Percentiles rank a stretch among this genome's conserved stretches.
Conservation (phyloP, 1,284 basidiomycete genomes). For the Ustilago trichophora region DNA sequence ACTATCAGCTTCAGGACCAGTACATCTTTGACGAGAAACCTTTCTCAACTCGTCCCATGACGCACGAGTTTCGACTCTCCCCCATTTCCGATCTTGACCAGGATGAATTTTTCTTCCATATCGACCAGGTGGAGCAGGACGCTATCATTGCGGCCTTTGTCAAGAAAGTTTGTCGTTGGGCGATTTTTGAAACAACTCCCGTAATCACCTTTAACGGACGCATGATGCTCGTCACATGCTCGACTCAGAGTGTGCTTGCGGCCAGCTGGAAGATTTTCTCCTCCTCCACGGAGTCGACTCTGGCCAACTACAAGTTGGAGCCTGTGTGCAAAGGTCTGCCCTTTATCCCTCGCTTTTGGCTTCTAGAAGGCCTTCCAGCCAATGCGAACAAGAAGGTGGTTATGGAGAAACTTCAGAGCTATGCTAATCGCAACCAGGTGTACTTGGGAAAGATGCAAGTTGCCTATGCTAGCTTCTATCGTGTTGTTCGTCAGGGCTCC, state of each 20-base stretch:
- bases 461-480: neutral
- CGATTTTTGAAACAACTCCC: too few relatives aligned
- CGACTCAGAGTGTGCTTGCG: neutral
- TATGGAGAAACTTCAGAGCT: constrained; percentile 1
- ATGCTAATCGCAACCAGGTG: neutral
- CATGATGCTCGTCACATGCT: neutral
- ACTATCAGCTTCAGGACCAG: neutral
- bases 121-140: neutral
- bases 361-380: neutral
- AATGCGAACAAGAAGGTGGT: neutral
- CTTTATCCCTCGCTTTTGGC: constrained; percentile 6
- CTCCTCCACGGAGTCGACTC: too few relatives aligned
- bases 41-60: neutral
- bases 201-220: neutral
- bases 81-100: neutral
- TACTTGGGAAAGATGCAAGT: constrained; percentile 1
- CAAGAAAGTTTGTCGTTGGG: too few relatives aligned
- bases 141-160: neutral
- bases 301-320: too few relatives aligned
- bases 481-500: too few relatives aligned
- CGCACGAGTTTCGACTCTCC: neutral
- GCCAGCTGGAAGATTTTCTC: too few relatives aligned
- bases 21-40: constrained; percentile 5
- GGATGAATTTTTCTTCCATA: neutral
- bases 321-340: constrained; percentile 3